phyloP scores from a whole-genome alignment of 192 early-diverging fungal genomes.

The Coemansia sp. region DNA sequence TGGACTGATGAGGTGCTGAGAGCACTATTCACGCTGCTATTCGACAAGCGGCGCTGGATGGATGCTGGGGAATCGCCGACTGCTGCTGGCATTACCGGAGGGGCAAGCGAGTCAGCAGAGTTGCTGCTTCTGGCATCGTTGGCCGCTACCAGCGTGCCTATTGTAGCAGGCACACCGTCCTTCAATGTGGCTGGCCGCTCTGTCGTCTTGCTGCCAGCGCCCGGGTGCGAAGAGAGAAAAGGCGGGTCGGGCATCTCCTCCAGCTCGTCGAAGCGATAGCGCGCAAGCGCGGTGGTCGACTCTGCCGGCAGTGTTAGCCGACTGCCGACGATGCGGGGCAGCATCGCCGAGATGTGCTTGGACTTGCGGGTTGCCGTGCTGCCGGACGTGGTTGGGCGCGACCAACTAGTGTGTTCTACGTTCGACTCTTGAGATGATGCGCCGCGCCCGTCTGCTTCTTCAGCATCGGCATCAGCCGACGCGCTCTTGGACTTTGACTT shows the following conservation, averaged over 20 bases:
- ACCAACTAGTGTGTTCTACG: constrained; percentile 23
- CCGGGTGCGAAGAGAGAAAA: background rate
- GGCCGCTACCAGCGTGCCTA: constrained; percentile 8
- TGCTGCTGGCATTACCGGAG: constrained; percentile 7
- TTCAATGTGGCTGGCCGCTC: background rate
- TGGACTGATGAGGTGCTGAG: background rate
- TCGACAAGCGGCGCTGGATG: constrained; percentile 1
- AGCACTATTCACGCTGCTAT: constrained; percentile 8
- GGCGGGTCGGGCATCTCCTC: constrained; percentile 15
- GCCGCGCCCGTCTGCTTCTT: background rate
- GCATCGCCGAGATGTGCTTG: constrained; percentile 42
- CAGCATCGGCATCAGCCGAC: background rate
- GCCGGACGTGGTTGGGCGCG: constrained; percentile 34
- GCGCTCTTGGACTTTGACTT: background rate
- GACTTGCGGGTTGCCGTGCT: constrained; percentile 31
- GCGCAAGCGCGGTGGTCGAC: constrained; percentile 30
- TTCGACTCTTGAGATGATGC: constrained; percentile 3
- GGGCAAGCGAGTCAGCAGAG: background rate
- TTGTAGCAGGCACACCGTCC: background rate
- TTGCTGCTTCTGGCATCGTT: background rate
- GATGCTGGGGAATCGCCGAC: background rate
- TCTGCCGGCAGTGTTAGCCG: constrained; percentile 41
- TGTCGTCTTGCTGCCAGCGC: background rate
- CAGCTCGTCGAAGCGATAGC: constrained; percentile 48
- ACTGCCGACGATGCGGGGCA: constrained; percentile 46